These are phyloP conservation scores for Stachybotrys elegans DNA, from an alignment of 2,329 filamentous ascomycete genomes.

Conservation along the genomic window DNA sequence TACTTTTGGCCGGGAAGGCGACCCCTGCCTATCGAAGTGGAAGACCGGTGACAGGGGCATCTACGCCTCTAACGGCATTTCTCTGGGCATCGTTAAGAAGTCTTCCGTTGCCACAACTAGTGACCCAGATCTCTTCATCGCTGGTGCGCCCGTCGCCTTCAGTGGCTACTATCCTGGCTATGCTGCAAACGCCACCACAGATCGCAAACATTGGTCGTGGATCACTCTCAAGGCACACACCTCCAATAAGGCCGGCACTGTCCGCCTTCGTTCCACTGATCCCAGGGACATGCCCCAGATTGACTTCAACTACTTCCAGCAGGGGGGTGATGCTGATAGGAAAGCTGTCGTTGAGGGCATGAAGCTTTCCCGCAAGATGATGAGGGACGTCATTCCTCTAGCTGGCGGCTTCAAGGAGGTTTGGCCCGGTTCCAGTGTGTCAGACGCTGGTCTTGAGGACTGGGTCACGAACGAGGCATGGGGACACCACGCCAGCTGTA, in stretches of 20 bases:
- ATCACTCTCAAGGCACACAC: slow-evolving; percentile 43
- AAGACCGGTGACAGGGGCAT: slow-evolving; percentile 17
- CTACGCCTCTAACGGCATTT: slow-evolving; percentile 45
- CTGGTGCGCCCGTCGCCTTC: slow-evolving; percentile 50
- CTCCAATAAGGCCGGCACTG: slow-evolving; percentile 54
- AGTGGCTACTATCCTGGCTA: slow-evolving; percentile 53
- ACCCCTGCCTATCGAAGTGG: slow-evolving; percentile 15
- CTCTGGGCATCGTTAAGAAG: slow-evolving; percentile 37
- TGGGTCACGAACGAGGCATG: slow-evolving; percentile 45
- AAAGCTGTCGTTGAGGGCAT: not conserved
- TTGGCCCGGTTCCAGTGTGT: too few species aligned
- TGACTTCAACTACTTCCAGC: slow-evolving; percentile 52
- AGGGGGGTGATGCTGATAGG: not conserved
- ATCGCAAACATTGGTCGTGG: slow-evolving; percentile 35
- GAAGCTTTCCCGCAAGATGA: not conserved
- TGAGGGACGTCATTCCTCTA: not conserved
- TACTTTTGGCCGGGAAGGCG: not conserved
- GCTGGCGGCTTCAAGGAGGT: not conserved
- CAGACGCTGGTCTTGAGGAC: too few species aligned
- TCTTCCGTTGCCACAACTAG: slow-evolving; percentile 31
- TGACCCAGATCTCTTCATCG: slow-evolving; percentile 49
- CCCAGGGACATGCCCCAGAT: slow-evolving; percentile 58
- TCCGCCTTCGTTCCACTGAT: slow-evolving; percentile 52
- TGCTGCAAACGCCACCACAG: slow-evolving; percentile 35
- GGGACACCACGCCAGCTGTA: slow-evolving; percentile 53